Evolutionary conservation across 306 rosid genomes (phyloP), one percentile per base, ranked within the genome.

Genomic region (Citrullus mucosospermus): DNA sequence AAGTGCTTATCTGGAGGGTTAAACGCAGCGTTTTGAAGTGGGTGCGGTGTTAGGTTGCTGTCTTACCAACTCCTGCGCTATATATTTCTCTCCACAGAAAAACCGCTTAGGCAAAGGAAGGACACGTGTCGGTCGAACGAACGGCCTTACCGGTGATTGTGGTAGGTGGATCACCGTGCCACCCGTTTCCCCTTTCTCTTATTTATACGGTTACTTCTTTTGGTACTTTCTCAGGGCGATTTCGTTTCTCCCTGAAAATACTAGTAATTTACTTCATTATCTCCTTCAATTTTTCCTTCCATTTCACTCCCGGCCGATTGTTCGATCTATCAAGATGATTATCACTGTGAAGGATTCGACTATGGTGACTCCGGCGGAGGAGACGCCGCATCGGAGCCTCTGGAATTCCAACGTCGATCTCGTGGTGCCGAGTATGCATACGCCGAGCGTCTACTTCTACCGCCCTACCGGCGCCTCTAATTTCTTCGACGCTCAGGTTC

Each of bases 321-420:
- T 4, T 25, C 17, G 10, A 12, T 11, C 68, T 0, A 46, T 32
- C 66, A 14, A 84, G 60, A 86, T 91, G 92, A 86, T 73, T 0
- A 84, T 88, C 68, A 78, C 82, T 59, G 89, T 90, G 60, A 85
- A 83, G 84, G 88, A 86, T 9, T 85, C 92, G 48, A 89, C 91
- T 30, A 83, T 90, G 91, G 97, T 94, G 61, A 80, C 85, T 71
- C 98, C 93, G 46, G 83, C 89, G 36, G 85, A 79, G 85, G 93
- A 86, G 83, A 88, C 84, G 39, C 91, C 91, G 11, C 86, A 70
- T 6, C 57, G 80, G 18, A 46, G 79, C 32, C 66, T 93, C 30
- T 93, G 98, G 98, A 90, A 90, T 83, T 86, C 98, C 4, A 92
- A 88, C 84, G 85, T 92, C 15, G 98, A 94, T 60, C 66, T 90